Base-by-base conservation (phyloP, 1,284 basidiomycete species). In the Apiotrichum veenhuisii region DNA sequence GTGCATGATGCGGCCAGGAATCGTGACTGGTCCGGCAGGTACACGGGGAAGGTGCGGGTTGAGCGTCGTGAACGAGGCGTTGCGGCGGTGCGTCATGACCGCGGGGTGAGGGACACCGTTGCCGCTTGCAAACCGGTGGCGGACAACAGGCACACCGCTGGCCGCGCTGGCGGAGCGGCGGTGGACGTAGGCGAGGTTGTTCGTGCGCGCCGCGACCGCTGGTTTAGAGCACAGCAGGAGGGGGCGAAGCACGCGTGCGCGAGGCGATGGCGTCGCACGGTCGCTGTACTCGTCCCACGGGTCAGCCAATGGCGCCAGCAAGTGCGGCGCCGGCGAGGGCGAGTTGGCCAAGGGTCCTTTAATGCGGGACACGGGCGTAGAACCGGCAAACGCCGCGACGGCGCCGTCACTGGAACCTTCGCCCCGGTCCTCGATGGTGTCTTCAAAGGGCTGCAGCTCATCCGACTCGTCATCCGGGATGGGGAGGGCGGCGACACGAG, bases 1-100 rank as follows among this genome's bases (percentile, higher is more conserved):
- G 55, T 70, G 65, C 33, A 66, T 59, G 23, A 69, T 30, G 38
- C 61, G 60, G 3, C 59, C 69, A 12, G 67, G 65, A 11, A 70
- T 63, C 14, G 67, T 66, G 22, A 37, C 38, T 3, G 58, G 52
- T 5, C 43, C 27, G n/a, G 27, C 33, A 18, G 23, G 23, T 4
- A 18, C 30, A 5, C 25, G 38, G 22, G 23, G 33, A 4, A 40
- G 27, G 34, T 22, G 20, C n/a, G 37, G 26, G 18, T 37, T 22
- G 33, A 4, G 20, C 7, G 47, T 14, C 17, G 47, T 11, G 33
- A 36, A 4, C 20, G 38, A 44, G 20, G 55, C 42, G 27, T 34
- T 42, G 27, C 57, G 50, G 15, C 59, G 37, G 37, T 59, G 62
- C 27, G 43, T 38, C 43, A 47, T 44, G 37, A 41, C 18, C 17